Evolutionary conservation across 2,329 filamentous ascomycete species (phyloP).

Genomic region (Xylaria sp.): DNA sequence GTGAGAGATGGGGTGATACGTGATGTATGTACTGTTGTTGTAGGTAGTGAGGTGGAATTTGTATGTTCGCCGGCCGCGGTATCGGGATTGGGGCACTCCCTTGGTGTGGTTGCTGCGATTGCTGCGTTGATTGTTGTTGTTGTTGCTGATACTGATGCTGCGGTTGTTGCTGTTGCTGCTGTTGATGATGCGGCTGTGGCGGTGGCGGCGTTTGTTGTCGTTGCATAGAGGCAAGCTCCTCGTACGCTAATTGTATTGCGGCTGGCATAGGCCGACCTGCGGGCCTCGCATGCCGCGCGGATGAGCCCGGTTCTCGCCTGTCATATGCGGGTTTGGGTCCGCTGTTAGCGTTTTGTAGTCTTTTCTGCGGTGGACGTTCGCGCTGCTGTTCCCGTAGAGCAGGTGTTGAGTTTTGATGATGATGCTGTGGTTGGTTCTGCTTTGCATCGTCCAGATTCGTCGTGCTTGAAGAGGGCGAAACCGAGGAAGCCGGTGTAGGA

Average conservation of each 20-base stretch:
- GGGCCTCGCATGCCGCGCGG: slow-evolving; percentile 25
- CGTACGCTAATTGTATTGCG: slow-evolving; percentile 38
- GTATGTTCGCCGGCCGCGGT: slow-evolving; percentile 29
- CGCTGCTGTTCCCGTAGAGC: slow-evolving; percentile 33
- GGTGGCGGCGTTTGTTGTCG: slow-evolving; percentile 26
- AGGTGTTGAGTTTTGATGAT: slow-evolving; percentile 23
- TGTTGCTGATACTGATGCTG: slow-evolving; percentile 15
- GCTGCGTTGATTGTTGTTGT: slow-evolving; percentile 25
- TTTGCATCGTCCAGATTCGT: slow-evolving; percentile 25
- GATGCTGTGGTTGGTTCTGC: slow-evolving; percentile 30
- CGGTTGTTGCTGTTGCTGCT: slow-evolving; percentile 10
- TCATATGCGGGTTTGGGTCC: slow-evolving; percentile 36
- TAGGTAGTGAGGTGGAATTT: slow-evolving; percentile 32
- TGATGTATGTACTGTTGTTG: slow-evolving; percentile 38
- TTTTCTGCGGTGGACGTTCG: slow-evolving; percentile 37
- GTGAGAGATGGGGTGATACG: slow-evolving; percentile 25
- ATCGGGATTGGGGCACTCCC: slow-evolving; percentile 31
- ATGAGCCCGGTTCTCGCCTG: slow-evolving; percentile 26
- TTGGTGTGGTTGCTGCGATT: slow-evolving; percentile 24
- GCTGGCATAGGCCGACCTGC: slow-evolving; percentile 31
- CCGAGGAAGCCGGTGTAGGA: slow-evolving; percentile 32
- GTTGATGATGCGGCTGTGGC: slow-evolving; percentile 28
- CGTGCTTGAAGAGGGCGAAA: slow-evolving; percentile 33
- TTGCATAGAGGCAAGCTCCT: slow-evolving; percentile 37
- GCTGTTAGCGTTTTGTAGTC: slow-evolving; percentile 30